Conservation (phyloP, 345 rosid genomes). For the Odontarrhena argentea region DNA sequence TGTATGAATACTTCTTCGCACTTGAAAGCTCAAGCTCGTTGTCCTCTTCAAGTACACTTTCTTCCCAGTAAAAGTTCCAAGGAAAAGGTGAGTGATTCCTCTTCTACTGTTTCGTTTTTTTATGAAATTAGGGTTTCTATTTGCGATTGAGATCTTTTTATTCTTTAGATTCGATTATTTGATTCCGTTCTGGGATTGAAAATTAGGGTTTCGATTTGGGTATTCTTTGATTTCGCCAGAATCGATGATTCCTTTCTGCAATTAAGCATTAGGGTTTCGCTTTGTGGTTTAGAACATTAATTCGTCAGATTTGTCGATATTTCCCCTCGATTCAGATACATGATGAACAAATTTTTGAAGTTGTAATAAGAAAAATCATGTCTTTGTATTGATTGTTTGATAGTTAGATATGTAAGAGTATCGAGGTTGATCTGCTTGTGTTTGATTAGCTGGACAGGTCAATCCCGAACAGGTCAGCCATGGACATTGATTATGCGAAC, state of each 20-base stretch:
- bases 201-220: conserved; percentile 21
- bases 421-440: no score
- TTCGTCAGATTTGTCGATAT: no score
- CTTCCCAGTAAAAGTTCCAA: conserved; percentile 40
- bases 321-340: no score
- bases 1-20: conserved; percentile 19
- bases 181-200: neutral
- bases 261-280: neutral
- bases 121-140: conserved; percentile 2
- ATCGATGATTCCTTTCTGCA: neutral
- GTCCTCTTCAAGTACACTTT: conserved; percentile 42
- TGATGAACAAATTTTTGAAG: no score
- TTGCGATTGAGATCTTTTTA: neutral
- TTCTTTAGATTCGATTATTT: no score
- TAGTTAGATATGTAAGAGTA: no score
- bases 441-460: neutral
- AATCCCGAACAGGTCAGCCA: no score
- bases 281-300: no score
- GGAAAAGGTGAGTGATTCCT: conserved; percentile 38
- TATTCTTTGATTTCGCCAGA: neutral
- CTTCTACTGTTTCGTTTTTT: neutral
- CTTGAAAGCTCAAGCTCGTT: conserved; percentile 38
- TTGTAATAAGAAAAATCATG: no score
- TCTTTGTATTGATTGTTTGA: no score
- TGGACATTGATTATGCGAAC: neutral